These are phyloP conservation scores for Pulicaria dysenterica DNA, from an alignment of 129 eudicot genomes.

Conservation along the genomic window DNA sequence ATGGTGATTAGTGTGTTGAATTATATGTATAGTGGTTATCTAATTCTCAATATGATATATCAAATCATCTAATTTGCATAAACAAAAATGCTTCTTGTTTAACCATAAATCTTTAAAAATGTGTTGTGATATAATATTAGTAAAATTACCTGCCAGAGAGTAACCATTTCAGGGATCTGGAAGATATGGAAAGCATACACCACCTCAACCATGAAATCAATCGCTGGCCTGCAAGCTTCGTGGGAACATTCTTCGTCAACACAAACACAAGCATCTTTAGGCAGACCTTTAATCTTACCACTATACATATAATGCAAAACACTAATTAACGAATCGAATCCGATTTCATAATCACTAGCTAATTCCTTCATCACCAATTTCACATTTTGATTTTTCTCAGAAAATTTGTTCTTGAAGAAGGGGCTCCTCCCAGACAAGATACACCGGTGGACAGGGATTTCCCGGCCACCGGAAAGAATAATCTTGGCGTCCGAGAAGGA, in stretches of 20 bases:
- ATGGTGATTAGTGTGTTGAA: too few species aligned
- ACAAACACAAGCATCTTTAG: conserved; percentile 66
- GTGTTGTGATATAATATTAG: background rate
- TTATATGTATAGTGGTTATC: too few species aligned
- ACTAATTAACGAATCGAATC: conserved; percentile 62
- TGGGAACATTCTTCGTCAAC: conserved; percentile 90
- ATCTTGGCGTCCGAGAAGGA: conserved; percentile 67
- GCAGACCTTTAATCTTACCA: conserved; percentile 59
- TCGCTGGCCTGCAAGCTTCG: conserved; percentile 71
- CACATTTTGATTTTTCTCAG: conserved; percentile 30
- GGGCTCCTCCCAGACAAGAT: conserved; percentile 66
- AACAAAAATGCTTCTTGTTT: background rate
- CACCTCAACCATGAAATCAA: conserved; percentile 80
- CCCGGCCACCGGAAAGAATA: conserved; percentile 48
- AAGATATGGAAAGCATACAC: conserved; percentile 64
- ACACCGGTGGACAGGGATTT: conserved; percentile 69
- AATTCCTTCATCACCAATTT: conserved; percentile 65
- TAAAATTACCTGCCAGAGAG: conserved; percentile 67
- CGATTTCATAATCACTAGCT: conserved; percentile 56
- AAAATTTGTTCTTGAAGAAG: conserved; percentile 52
- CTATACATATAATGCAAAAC: conserved; percentile 71
- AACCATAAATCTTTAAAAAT: background rate
- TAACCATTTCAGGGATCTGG: conserved; percentile 76
- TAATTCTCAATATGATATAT: too few species aligned
- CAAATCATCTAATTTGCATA: background rate